phyloP scores from a whole-genome alignment of 179 eudicot species.

The Spergularia azorica region DNA sequence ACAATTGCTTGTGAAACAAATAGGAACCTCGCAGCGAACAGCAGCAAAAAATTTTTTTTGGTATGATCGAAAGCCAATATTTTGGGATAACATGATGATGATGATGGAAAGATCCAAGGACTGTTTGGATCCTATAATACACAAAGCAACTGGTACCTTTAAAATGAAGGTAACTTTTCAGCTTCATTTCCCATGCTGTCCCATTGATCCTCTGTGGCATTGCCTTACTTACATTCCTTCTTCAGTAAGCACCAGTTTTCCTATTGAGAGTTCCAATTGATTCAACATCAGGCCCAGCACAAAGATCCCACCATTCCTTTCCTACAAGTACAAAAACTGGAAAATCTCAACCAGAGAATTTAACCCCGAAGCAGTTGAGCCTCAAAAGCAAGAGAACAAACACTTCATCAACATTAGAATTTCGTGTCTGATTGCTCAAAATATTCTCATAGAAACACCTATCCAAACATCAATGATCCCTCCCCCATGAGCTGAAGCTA shows the following conservation, averaged over 20 bases:
- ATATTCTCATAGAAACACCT: background rate
- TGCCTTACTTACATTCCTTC: slow-evolving; percentile 84
- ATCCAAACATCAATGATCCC: background rate
- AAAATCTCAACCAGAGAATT: background rate
- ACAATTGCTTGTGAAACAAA: too few species aligned
- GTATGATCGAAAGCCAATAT: background rate
- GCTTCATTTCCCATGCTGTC: slow-evolving; percentile 94
- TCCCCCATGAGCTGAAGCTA: background rate
- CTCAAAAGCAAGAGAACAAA: background rate
- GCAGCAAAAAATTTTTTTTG: background rate
- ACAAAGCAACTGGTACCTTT: too few species aligned
- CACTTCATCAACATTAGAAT: background rate
- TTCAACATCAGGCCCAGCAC: slow-evolving; percentile 99
- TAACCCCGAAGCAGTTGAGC: background rate
- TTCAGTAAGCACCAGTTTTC: slow-evolving; percentile 99
- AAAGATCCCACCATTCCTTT: slow-evolving; percentile 99
- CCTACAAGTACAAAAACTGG: slow-evolving; percentile 45
- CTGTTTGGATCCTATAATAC: background rate
- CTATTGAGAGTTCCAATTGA: slow-evolving; percentile 83
- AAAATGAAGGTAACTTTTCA: slow-evolving; percentile 89
- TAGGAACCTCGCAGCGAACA: background rate
- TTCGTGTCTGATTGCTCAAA: background rate
- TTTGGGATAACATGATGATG: background rate
- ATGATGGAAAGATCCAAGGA: background rate
- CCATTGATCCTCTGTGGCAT: slow-evolving; percentile 99